phyloP scores from a whole-genome alignment of 1,139 yeast genomes.

The Taiozyma onychis region DNA sequence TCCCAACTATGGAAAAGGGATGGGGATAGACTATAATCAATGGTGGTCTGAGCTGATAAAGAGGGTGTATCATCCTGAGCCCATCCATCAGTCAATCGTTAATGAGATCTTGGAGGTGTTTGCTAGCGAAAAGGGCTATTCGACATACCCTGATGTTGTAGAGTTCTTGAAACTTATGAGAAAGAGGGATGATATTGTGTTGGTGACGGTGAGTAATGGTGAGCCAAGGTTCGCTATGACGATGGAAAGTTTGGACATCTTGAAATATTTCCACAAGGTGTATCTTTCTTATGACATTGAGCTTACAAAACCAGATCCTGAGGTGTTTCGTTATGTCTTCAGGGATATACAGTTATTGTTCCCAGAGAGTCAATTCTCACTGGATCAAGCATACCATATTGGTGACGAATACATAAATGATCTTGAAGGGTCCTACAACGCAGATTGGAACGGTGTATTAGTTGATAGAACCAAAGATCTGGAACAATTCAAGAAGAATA shows the following conservation, averaged over 20 bases:
- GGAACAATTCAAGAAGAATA: conserved; percentile 1
- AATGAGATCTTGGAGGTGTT: conserved; percentile 41
- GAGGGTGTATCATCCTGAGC: conserved; percentile 33
- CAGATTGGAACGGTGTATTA: conserved; percentile 61
- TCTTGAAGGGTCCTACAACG: conserved; percentile 41
- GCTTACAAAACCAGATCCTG: conserved; percentile 43
- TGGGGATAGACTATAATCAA: conserved; percentile 30
- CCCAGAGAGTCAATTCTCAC: conserved; percentile 16
- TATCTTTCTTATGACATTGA: conserved; percentile 54
- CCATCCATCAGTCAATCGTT: conserved; percentile 25
- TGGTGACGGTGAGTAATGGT: conserved; percentile 54
- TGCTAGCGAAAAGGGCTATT: conserved; percentile 44
- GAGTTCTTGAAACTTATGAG: conserved; percentile 34
- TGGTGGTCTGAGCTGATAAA: conserved; percentile 60
- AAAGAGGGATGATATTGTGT: conserved; percentile 27
- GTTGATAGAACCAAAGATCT: conserved; percentile 36
- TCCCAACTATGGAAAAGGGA: conserved; percentile 58
- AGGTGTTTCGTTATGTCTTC: conserved; percentile 40
- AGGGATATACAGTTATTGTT: conserved; percentile 20
- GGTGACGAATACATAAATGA: conserved; percentile 59
- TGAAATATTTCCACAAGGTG: conserved; percentile 35
- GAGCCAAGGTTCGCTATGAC: conserved; percentile 45
- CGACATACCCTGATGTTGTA: conserved; percentile 46
- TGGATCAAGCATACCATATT: conserved; percentile 47
- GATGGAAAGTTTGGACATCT: conserved; percentile 40